Percentiles rank a stretch among this genome's conserved stretches.
phyloP scores from a whole-genome alignment of 2,329 filamentous ascomycete species.

The Dactylellina parvicollis region DNA sequence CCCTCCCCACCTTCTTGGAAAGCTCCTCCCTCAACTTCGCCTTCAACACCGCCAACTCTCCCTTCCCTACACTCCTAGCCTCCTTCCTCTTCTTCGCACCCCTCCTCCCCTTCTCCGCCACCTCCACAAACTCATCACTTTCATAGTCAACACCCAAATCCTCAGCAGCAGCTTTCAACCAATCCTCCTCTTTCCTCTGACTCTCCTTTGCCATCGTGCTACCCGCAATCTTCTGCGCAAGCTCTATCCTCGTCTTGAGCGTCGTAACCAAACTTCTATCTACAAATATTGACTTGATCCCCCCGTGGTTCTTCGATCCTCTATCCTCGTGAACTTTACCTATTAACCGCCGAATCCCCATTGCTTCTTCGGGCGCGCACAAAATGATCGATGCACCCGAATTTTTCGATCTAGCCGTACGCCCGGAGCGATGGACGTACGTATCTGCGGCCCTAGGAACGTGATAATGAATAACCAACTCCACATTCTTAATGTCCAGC shows the following conservation, averaged over 20 bases:
- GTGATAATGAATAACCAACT: constrained; percentile 94
- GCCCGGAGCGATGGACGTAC: constrained; percentile 94
- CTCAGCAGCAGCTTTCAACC: constrained; percentile 84
- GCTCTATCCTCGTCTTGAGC: constrained; percentile 77
- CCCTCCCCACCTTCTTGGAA: constrained; percentile 69
- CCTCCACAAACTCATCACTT: constrained; percentile 79
- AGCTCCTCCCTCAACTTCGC: constrained; percentile 78
- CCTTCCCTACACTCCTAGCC: constrained; percentile 70
- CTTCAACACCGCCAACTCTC: constrained; percentile 74
- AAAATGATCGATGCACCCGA: constrained; percentile 85
- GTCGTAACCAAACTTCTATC: constrained; percentile 80
- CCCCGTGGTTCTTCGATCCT: constrained; percentile 61
- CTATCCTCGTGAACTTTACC: constrained; percentile 80
- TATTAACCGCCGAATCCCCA: constrained; percentile 81
- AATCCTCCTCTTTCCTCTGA: constrained; percentile 81
- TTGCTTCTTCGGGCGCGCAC: constrained; percentile 89
- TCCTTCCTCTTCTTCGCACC: constrained; percentile 63
- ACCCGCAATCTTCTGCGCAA: constrained; percentile 90
- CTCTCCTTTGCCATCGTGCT: constrained; percentile 86
- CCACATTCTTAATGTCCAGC: constrained; percentile 89
- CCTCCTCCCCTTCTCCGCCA: constrained; percentile 72
- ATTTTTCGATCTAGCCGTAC: constrained; percentile 84
- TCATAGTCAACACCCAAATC: constrained; percentile 95
- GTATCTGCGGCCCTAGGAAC: constrained; percentile 89
- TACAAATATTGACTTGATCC: constrained; percentile 81